These are phyloP conservation scores for Balakata baccata DNA, from an alignment of 345 rosid species.

Conservation along the genomic window DNA sequence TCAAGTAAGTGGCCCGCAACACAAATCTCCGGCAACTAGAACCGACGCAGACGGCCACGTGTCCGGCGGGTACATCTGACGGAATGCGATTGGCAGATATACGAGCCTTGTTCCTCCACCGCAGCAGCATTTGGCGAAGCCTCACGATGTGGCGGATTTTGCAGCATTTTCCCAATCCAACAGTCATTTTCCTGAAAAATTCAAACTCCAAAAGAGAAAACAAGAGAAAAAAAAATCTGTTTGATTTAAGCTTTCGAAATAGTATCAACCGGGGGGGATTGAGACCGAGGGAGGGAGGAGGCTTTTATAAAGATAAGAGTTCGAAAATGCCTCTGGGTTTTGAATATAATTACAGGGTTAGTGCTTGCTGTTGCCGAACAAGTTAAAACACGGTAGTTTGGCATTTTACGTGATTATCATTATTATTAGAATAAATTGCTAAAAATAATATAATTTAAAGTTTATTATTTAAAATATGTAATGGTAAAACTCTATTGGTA, in stretches of 20 bases:
- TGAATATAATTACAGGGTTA: conserved; percentile 38
- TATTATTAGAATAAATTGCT: too few species aligned
- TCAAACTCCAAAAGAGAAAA: not conserved
- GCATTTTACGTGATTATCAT: not conserved
- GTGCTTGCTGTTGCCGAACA: conserved; percentile 21
- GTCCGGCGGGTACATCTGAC: conserved; percentile 88
- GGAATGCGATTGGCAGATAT: conserved; percentile 55
- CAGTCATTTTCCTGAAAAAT: conserved; percentile 43
- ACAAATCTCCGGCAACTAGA: conserved; percentile 61
- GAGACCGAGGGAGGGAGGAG: conserved; percentile 13
- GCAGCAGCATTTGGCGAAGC: conserved; percentile 77
- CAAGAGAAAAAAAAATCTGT: not conserved
- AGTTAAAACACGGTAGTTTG: not conserved
- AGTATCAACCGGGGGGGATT: conserved; percentile 22
- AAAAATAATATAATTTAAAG: too few species aligned
- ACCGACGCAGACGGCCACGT: conserved; percentile 86
- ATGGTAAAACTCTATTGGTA: too few species aligned
- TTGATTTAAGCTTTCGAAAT: not conserved
- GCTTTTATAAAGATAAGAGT: conserved; percentile 34
- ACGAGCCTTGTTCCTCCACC: conserved; percentile 88
- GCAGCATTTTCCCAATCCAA: conserved; percentile 67
- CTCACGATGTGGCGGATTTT: conserved; percentile 91
- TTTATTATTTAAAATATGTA: too few species aligned
- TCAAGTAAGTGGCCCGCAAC: conserved; percentile 80
- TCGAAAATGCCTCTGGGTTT: conserved; percentile 33